These are phyloP conservation scores for Maudiozyma turicensis DNA, from an alignment of 805 yeast species.

Conservation along the genomic window DNA sequence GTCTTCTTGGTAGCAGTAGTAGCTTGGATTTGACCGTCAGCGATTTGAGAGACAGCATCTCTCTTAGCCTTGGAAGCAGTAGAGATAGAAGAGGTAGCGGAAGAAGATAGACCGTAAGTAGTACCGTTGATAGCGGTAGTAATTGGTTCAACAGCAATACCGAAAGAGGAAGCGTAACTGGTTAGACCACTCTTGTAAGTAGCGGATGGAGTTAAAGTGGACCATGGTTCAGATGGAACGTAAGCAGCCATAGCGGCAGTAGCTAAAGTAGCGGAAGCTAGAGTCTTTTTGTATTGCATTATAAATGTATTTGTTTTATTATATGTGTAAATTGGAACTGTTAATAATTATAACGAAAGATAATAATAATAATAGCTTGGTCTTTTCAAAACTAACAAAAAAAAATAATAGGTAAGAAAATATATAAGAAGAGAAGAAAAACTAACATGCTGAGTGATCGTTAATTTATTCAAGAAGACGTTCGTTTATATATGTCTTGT, in stretches of 20 bases:
- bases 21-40: conserved; percentile 36
- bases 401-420: too few relatives aligned
- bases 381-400: not conserved
- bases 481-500: too few relatives aligned
- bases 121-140: conserved; percentile 21
- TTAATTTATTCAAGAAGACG: too few relatives aligned
- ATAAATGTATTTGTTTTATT: not conserved
- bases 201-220: conserved; percentile 33
- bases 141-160: conserved; percentile 35
- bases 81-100: conserved; percentile 16
- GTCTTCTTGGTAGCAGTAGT: conserved; percentile 16
- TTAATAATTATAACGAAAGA: not conserved
- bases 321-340: not conserved
- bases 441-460: too few relatives aligned
- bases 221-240: conserved; percentile 31
- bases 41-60: conserved; percentile 37
- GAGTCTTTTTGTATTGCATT: conserved; percentile 16
- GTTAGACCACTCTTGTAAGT: conserved; percentile 31
- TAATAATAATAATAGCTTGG: not conserved
- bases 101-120: conserved; percentile 12
- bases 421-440: too few relatives aligned
- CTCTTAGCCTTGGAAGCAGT: conserved; percentile 40
- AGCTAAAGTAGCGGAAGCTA: conserved; percentile 22
- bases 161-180: conserved; percentile 30
- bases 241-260: conserved; percentile 17